A percentile compares a stretch with the other conserved stretches of the same genome.
Conservation (phyloP, 2,329 filamentous ascomycete species). For the Westerdykella ornata region DNA sequence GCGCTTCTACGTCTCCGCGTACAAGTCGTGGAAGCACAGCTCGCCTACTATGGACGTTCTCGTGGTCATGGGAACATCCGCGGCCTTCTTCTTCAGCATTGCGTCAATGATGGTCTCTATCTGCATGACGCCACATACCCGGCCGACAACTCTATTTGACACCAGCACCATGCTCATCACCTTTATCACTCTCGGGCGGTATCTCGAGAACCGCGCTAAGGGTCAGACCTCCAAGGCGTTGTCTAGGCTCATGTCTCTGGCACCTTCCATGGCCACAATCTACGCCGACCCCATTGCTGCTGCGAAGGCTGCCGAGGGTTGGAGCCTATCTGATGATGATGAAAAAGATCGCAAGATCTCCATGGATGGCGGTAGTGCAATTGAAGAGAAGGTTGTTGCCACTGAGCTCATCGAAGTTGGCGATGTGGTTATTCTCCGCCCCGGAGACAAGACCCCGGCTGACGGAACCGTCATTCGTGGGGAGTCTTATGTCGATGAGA, state of each 20-base stretch:
- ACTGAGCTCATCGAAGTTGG: conserved; percentile 92
- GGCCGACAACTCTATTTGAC: conserved; percentile 87
- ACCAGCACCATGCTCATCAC: conserved; percentile 98
- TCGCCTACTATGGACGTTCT: conserved; percentile 97
- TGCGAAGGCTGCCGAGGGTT: conserved; percentile 78
- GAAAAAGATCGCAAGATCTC: conserved; percentile 42
- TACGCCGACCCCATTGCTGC: conserved; percentile 91
- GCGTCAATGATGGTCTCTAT: conserved; percentile 81
- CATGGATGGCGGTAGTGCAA: conserved; percentile 50
- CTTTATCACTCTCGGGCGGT: conserved; percentile 86
- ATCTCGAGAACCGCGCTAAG: conserved; percentile 89
- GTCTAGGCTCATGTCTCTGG: conserved; percentile 88
- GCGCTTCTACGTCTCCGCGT: conserved; percentile 91
- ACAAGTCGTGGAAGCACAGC: conserved; percentile 80
- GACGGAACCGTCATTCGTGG: conserved; percentile 82
- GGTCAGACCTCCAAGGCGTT: conserved; percentile 93
- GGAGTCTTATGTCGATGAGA: conserved; percentile 92
- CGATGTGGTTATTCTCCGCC: conserved; percentile 85
- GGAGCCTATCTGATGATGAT: conserved; percentile 48
- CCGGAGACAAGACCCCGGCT: conserved; percentile 93
- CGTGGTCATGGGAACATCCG: conserved; percentile 86
- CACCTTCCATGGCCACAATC: conserved; percentile 94
- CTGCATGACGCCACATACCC: conserved; percentile 63
- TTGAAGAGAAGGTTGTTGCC: conserved; percentile 80
- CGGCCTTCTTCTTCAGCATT: conserved; percentile 92